phyloP scores from a whole-genome alignment of 192 early-diverging fungal genomes.

The Jimgerdemannia lactiflua region DNA sequence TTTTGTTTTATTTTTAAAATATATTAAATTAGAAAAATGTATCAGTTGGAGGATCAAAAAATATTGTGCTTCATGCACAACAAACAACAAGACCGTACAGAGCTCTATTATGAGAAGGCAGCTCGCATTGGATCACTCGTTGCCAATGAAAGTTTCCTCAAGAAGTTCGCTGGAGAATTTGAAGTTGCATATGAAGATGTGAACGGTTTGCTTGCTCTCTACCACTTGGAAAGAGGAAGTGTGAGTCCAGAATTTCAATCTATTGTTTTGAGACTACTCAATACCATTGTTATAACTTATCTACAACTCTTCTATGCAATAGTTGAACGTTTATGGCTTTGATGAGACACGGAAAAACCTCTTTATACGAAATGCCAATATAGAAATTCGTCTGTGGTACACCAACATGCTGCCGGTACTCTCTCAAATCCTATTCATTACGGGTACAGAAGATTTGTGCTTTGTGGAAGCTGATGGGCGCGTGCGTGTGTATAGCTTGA shows the following conservation, averaged over 20 bases:
- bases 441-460: conserved; percentile 5
- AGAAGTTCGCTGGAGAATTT: background rate
- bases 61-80: background rate
- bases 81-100: background rate
- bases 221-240: conserved; percentile 1
- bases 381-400: conserved; percentile 9
- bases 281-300: background rate
- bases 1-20: no score
- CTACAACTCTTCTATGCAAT: background rate
- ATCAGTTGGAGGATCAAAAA: background rate
- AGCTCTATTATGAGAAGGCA: background rate
- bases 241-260: background rate
- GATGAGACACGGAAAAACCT: background rate
- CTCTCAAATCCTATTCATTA: conserved; percentile 16
- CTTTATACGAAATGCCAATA: conserved; percentile 1
- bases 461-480: background rate
- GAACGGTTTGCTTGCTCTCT: conserved; percentile 15
- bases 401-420: conserved; percentile 7
- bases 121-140: background rate
- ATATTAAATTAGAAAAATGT: background rate
- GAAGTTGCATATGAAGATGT: conserved; percentile 10
- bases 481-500: conserved; percentile 9
- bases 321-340: background rate
- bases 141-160: background rate
- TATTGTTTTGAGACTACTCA: background rate